Percentiles rank a stretch among this genome's conserved stretches.
Conservation (phyloP, 2,329 filamentous ascomycete genomes). For the Sporothrix humicola region DNA sequence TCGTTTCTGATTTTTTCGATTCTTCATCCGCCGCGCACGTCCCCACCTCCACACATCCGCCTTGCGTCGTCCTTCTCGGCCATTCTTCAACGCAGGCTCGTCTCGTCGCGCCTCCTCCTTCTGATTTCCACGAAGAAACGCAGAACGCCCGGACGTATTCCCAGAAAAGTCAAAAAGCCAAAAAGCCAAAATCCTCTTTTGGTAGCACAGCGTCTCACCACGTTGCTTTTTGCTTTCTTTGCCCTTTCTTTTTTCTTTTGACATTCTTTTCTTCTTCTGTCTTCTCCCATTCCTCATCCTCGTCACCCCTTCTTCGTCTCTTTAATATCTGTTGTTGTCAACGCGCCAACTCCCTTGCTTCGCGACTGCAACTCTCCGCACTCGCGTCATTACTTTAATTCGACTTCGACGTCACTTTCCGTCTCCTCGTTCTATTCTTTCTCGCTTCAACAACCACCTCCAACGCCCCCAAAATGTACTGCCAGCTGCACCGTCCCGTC, state of each 20-base stretch:
- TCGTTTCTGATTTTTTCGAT: not conserved
- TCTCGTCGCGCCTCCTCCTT: not conserved
- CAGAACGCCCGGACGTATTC: too few relatives aligned
- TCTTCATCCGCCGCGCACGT: not conserved
- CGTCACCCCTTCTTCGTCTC: too few relatives aligned
- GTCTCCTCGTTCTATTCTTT: too few relatives aligned
- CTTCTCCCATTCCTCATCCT: not conserved
- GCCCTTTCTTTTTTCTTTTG: not conserved
- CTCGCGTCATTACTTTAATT: not conserved
- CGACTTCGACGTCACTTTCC: too few relatives aligned
- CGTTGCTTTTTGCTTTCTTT: not conserved
- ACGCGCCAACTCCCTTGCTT: not conserved
- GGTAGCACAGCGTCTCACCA: not conserved
- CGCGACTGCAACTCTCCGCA: not conserved
- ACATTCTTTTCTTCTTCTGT: not conserved
- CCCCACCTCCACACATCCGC: not conserved
- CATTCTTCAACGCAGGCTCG: conserved; percentile 7
- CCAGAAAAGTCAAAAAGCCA: not conserved
- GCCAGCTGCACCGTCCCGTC: conserved; percentile 34
- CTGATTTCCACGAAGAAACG: too few relatives aligned
- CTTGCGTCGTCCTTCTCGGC: conserved; percentile 16
- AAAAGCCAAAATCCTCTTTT: conserved; percentile 16
- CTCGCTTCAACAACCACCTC: not conserved
- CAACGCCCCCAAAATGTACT: conserved; percentile 30
- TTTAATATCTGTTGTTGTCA: not conserved